Base-by-base conservation (phyloP, 192 early-diverging fungal species). In the Entomortierella chlamydospora region DNA sequence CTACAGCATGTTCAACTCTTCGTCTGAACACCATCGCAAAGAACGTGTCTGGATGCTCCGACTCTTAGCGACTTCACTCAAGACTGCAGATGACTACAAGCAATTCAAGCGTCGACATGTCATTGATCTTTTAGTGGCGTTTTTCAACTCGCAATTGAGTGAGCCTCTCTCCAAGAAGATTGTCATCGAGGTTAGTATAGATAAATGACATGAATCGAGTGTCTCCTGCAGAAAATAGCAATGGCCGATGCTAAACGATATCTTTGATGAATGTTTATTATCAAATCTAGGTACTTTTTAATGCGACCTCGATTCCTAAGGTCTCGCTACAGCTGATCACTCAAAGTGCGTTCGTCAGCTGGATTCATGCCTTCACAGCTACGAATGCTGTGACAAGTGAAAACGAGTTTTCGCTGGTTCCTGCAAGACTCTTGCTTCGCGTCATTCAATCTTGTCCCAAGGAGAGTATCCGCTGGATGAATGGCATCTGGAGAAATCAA, bases 41-140 rank as follows among this genome's bases (percentile, higher is more conserved):
- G 95, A 96, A 61, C 81, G 92, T 71, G 81, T 85, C 2, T 96
- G 93, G 93, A 86, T 96, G 50, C 76, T 95, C 8, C 70, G 88
- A 31, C 70, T 95, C 2, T 78, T 95, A 20, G 83, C 84, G 22
- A 65, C 81, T 10, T 92, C 93, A 23, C 52, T 94, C 54, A 85
- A 89, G 65, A 80, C 69, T 20, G 33, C 73, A 26, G 81, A 89
- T 78, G 94, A 95, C 64, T 95, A 90, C 64, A 80, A 82, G 28
- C 43, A 91, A 6, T 93, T 90, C 68, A 86, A 85, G 63, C 84
- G 93, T 51, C 85, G 94, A 31, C 88, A 90, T 77, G 87, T 93
- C 20, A 79, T 92, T 57, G 91, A 95, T 76, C 83, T 93, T 23
- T 64, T 95, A 54, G 70, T 85, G 17, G 81, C 83, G 5, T 93